Base-by-base conservation (phyloP, 495 filamentous ascomycete genomes). In the Stereocaulon alpinum region DNA sequence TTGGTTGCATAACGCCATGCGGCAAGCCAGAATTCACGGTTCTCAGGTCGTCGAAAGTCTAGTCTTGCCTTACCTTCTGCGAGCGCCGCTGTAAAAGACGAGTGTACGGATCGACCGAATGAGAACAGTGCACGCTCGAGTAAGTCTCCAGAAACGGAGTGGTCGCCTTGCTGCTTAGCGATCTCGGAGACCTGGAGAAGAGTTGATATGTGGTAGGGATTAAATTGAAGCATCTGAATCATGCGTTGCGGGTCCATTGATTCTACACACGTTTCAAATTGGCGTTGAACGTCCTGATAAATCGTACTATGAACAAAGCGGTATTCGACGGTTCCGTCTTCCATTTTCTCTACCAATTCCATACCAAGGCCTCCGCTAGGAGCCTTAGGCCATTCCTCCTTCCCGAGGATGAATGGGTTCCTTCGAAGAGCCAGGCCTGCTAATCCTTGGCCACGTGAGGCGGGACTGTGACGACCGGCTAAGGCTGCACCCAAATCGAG, bases 171-270 rank as follows among this genome's bases (percentile, higher is more conserved):
- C 45, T 96, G 87, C 68, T 90, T 88, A 20, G 89, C 89, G 47
- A 96, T 86, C 69, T 91, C 89, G 55, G 89, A 94, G 22, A 93
- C 89, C 69, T 96, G 91, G 45, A 96, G 83, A 10, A 98, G 81
- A 2, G 91, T 93, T 0, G 91, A 92, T 61, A 97, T 83, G 67
- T 97, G 91, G 67, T 96, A 97, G 1, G 70, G 86, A 59, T 89
- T 87, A 69, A 80, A 81, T 58, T 81, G 82, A 5, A 88, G 76
- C 34, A 86, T 76, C 4, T 76, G 72, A 42, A 88, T 75, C 69
- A 89, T 71, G 22, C 81, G 75, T 67, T 91, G 82, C 11, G 88
- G 87, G 68, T 95, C 87, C 77, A 89, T 84, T 53, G 83, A 86
- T 68, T 86, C 84, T 24, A 96, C 93, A 61, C 85, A 85, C 7